phyloP scores from a whole-genome alignment of 2,329 filamentous ascomycete genomes.

The Xylariaceae sp. region DNA sequence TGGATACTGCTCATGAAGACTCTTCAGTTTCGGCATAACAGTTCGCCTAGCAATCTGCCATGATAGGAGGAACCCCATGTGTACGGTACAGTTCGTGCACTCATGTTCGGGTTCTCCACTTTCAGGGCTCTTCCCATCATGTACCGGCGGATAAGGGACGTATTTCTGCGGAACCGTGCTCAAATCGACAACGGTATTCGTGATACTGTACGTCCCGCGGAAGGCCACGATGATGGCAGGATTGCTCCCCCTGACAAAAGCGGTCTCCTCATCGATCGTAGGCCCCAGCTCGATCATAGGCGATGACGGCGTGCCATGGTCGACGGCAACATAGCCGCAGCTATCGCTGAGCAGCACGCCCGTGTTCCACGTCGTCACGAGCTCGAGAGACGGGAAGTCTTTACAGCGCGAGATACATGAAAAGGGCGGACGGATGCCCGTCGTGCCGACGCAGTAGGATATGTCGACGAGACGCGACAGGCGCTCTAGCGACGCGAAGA shows the following conservation, averaged over 20 bases:
- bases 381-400: conserved; percentile 74
- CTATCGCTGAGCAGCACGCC: conserved; percentile 81
- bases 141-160: conserved; percentile 69
- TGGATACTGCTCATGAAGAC: conserved; percentile 56
- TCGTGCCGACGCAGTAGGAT: conserved; percentile 82
- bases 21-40: conserved; percentile 63
- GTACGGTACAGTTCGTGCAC: conserved; percentile 86
- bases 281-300: not conserved
- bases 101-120: conserved; percentile 41
- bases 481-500: conserved; percentile 82
- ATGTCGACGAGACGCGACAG: conserved; percentile 90
- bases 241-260: conserved; percentile 13
- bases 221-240: conserved; percentile 75
- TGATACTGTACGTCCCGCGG: conserved; percentile 87
- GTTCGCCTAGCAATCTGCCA: conserved; percentile 70
- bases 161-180: conserved; percentile 88
- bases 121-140: conserved; percentile 35
- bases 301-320: conserved; percentile 47
- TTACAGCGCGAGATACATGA: conserved; percentile 75
- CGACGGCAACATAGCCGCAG: conserved; percentile 90
- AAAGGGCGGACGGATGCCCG: conserved; percentile 79
- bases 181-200: conserved; percentile 86
- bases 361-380: conserved; percentile 86
- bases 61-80: conserved; percentile 80
- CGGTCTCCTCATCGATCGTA: conserved; percentile 2